Evolutionary conservation across 352 stramenopile species (phyloP).

Genomic region (Phytophthora colocasiae): DNA sequence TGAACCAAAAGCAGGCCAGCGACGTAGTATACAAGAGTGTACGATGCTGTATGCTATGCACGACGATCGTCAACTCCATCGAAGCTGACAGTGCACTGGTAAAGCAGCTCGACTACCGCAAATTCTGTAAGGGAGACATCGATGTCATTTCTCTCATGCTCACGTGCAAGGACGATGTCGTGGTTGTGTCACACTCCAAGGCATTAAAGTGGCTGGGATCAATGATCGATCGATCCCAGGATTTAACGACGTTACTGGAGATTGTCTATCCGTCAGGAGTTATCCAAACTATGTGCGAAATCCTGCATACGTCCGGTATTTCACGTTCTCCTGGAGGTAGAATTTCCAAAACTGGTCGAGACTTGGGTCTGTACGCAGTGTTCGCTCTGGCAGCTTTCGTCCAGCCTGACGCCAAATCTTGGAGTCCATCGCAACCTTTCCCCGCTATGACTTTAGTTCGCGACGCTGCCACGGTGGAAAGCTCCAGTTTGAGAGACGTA

Average conservation of each 20-base stretch:
- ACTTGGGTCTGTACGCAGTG: constrained; percentile 62
- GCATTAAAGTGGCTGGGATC: constrained; percentile 81
- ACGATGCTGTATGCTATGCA: constrained; percentile 70
- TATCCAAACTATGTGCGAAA: constrained; percentile 69
- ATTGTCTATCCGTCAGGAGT: constrained; percentile 63
- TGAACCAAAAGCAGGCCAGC: constrained; percentile 26
- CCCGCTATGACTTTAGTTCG: constrained; percentile 56
- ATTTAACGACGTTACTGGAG: constrained; percentile 64
- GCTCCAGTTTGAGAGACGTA: constrained; percentile 30
- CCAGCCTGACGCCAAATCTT: constrained; percentile 69
- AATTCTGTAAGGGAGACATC: constrained; percentile 57
- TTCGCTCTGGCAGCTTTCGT: constrained; percentile 78
- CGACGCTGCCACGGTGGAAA: constrained; percentile 18
- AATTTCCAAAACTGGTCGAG: constrained; percentile 48
- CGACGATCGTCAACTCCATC: constrained; percentile 57
- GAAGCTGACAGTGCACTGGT: constrained; percentile 12
- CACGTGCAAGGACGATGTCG: constrained; percentile 33
- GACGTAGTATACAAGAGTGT: constrained; percentile 65
- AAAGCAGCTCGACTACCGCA: constrained; percentile 44
- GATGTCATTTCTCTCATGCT: constrained; percentile 52
- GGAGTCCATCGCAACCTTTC: constrained; percentile 62
- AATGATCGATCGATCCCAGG: constrained; percentile 69
- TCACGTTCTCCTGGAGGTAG: constrained; percentile 60
- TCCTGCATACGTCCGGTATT: constrained; percentile 53
- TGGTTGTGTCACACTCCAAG: constrained; percentile 55